Evolutionary conservation across 2,329 filamentous ascomycete genomes (phyloP).

Genomic region (Coniochaeta prunicola): DNA sequence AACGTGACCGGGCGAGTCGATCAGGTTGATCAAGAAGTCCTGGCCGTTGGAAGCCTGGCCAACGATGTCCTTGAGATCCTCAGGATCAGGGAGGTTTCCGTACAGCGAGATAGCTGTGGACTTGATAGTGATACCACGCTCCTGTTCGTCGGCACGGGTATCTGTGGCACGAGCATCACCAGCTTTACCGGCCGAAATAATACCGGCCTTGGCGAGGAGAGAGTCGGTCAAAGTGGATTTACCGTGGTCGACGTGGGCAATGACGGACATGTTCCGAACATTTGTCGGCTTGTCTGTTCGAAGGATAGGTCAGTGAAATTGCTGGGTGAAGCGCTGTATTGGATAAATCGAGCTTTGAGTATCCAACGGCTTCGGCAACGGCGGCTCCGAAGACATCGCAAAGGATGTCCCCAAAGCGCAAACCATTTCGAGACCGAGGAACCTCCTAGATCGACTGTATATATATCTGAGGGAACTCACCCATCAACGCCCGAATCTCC

Average conservation of each 20-base stretch:
- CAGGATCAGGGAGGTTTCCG: constrained; percentile 69
- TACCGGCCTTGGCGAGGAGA: constrained; percentile 97
- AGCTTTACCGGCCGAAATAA: constrained; percentile 96
- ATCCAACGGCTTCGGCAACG: neutral
- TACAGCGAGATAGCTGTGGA: constrained; percentile 99
- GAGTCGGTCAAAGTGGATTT: constrained; percentile 99
- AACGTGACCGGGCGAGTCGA: constrained; percentile 99
- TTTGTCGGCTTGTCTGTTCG: constrained; percentile 75
- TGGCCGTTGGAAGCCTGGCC: constrained; percentile 76
- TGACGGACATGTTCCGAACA: constrained; percentile 95
- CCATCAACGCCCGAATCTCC: constrained; percentile 72
- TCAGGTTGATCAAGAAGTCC: constrained; percentile 99
- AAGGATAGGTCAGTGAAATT: neutral
- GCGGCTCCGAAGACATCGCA: neutral
- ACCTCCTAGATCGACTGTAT: neutral
- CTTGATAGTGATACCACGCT: constrained; percentile 99
- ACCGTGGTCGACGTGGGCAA: constrained; percentile 99
- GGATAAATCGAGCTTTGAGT: neutral
- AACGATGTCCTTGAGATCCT: constrained; percentile 92
- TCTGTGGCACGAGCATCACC: constrained; percentile 95
- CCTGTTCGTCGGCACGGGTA: constrained; percentile 95
- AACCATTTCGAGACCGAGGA: neutral
- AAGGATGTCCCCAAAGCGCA: neutral
- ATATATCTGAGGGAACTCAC: constrained; percentile 30
- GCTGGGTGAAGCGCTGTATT: neutral